Evolutionary conservation across 805 yeast genomes (phyloP).

Genomic region (Lipomyces lipofer): DNA sequence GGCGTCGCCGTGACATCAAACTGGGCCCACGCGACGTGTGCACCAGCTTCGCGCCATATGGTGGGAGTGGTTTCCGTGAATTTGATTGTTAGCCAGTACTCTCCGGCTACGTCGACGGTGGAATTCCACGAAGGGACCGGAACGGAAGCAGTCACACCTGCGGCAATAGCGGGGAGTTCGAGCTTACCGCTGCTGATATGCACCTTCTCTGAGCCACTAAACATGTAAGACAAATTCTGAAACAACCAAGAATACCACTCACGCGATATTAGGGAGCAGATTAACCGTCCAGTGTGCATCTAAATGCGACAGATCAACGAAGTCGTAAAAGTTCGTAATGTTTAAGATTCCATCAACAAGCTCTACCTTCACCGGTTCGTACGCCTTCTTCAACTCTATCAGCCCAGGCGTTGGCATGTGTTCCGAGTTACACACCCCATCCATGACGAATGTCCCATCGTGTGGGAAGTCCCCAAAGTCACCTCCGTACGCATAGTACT

Average conservation of each 20-base stretch:
- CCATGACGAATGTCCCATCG: constrained; percentile 45
- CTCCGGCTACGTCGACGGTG: neutral
- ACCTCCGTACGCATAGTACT: constrained; percentile 42
- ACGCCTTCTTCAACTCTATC: constrained; percentile 40
- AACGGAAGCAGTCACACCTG: constrained; percentile 2
- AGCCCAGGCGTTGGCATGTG: constrained; percentile 44
- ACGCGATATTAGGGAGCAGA: constrained; percentile 3
- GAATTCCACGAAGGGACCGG: constrained; percentile 1
- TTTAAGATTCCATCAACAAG: constrained; percentile 12
- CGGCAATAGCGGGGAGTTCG: constrained; percentile 6
- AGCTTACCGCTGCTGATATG: neutral
- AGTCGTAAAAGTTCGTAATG: constrained; percentile 34
- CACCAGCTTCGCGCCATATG: constrained; percentile 33
- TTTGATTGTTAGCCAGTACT: constrained; percentile 21
- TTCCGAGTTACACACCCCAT: constrained; percentile 40
- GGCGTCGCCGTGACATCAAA: neutral
- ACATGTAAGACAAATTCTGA: no score
- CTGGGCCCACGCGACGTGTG: constrained; percentile 39
- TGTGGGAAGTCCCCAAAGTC: constrained; percentile 43
- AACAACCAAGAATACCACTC: no score
- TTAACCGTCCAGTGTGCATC: constrained; percentile 5
- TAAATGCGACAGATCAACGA: constrained; percentile 29
- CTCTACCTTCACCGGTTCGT: constrained; percentile 37
- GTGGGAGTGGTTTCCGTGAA: constrained; percentile 19
- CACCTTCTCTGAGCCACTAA: neutral